Base-by-base conservation (phyloP, 2,329 filamentous ascomycete genomes). In the Aspergillus latus region DNA sequence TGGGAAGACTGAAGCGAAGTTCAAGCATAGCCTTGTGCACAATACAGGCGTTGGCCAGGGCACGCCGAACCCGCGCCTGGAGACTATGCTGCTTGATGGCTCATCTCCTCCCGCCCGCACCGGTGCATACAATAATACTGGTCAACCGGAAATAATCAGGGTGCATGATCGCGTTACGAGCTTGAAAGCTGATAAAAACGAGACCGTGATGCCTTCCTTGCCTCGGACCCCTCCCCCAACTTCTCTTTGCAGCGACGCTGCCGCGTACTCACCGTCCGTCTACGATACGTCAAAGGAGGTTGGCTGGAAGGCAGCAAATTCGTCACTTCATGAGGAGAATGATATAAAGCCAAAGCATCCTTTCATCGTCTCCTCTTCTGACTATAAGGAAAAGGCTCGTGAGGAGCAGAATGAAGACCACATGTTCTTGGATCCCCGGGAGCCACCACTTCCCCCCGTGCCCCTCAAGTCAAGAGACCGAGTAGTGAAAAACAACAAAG, bases 81-180 rank as follows among this genome's bases (percentile, higher is more conserved):
- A 59, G 26, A 57, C 55, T 4, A 29, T 61, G 32, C 28, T 61
- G 32, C 54, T 61, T n/a, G 56, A 56, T 36, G 57, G 62, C 28
- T 62, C 60, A 1, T 64, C 62, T 10, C 60, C 62, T 26, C 37
- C 49, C n/a, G 56, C 58, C 11, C 58, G 55, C 16, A 54, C 59
- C 29, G 63, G 60, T 8, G 59, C 60, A 46, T 53, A 36, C 39
- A 54, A 30, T 3, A 63, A 62, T 21, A 58, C 40, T 32, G 58
- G 59, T 28, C 59, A 58, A 15, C 44, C 54, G 2, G 58, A 60
- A 30, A 4, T 64, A 26, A 37, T 63, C 46, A 52, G 48, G 5
- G 49, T 45, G 8, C 43, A 59, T 21, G 15, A 52, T 13, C 52
- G 63, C 9, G 47, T 54, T 4, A 39, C 30, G 10, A 63, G 62